A percentile compares a stretch with the other conserved stretches of the same genome.
These are phyloP conservation scores for Sindora glabra DNA, from an alignment of 306 rosid genomes.

Conservation along the genomic window DNA sequence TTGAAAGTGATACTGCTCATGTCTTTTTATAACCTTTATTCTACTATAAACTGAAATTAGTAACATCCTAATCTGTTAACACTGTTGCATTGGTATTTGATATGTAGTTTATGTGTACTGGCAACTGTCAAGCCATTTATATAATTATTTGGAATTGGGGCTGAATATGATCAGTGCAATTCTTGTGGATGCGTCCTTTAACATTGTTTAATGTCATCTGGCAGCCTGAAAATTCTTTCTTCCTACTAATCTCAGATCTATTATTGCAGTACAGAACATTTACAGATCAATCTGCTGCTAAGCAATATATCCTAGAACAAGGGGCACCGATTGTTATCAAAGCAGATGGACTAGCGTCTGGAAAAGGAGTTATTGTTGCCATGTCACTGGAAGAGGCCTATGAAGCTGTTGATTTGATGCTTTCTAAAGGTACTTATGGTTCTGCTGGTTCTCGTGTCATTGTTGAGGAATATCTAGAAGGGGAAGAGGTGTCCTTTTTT, in stretches of 20 bases:
- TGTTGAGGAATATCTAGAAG: conserved; percentile 89
- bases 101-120: background rate
- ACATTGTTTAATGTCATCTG: background rate
- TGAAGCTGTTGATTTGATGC: conserved; percentile 92
- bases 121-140: background rate
- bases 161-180: background rate
- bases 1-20: background rate
- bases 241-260: conserved; percentile 11
- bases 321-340: conserved; percentile 84
- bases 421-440: conserved; percentile 77
- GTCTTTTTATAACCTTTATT: background rate
- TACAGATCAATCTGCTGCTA: conserved; percentile 68
- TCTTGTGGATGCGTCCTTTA: background rate
- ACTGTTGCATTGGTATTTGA: background rate
- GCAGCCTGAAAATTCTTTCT: background rate
- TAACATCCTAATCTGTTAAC: background rate
- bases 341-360: conserved; percentile 98
- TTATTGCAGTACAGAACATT: conserved; percentile 77
- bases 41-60: background rate
- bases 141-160: background rate
- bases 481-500: conserved; percentile 93
- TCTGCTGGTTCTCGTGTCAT: conserved; percentile 78
- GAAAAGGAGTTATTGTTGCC: conserved; percentile 91
- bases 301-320: conserved; percentile 71
- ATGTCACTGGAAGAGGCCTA: conserved; percentile 69